phyloP scores from a whole-genome alignment of 306 rosid genomes.

The Argentina anserina region DNA sequence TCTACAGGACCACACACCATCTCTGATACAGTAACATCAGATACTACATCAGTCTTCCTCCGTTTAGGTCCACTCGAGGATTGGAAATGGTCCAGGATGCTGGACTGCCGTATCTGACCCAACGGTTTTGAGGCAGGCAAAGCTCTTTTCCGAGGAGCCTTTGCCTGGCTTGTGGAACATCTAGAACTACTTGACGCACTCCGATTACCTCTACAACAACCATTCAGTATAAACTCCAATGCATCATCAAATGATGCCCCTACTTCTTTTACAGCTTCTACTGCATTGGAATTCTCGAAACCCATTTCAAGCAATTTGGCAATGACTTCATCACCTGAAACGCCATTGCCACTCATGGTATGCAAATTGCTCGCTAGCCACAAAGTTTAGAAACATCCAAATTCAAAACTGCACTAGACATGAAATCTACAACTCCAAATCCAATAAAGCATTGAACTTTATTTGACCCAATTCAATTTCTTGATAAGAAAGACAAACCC shows the following conservation, averaged over 20 bases:
- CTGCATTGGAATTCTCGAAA: slow-evolving; percentile 34
- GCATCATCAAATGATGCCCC: slow-evolving; percentile 49
- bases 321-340: slow-evolving; percentile 38
- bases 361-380: slow-evolving; percentile 2
- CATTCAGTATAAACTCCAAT: slow-evolving; percentile 46
- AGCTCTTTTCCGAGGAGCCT: slow-evolving; percentile 31
- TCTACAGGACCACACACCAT: slow-evolving; percentile 8
- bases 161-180: slow-evolving; percentile 9
- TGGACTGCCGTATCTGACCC: slow-evolving; percentile 52
- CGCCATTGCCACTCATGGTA: slow-evolving; percentile 35
- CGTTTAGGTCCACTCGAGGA: slow-evolving; percentile 26
- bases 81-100: slow-evolving; percentile 60
- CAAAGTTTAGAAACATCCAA: neutral
- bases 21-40: slow-evolving; percentile 20
- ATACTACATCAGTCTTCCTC: slow-evolving; percentile 18
- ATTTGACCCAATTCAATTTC: neutral
- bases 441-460: neutral
- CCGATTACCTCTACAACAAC: slow-evolving; percentile 15
- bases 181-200: slow-evolving; percentile 30
- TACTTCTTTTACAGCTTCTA: slow-evolving; percentile 44
- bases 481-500: neutral
- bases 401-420: neutral
- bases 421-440: neutral
- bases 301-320: slow-evolving; percentile 69
- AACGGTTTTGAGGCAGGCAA: slow-evolving; percentile 18